A percentile compares a stretch with the other conserved stretches of the same genome.
Evolutionary conservation across 2,329 filamentous ascomycete genomes (phyloP).

Genomic region (Alternaria sp.): DNA sequence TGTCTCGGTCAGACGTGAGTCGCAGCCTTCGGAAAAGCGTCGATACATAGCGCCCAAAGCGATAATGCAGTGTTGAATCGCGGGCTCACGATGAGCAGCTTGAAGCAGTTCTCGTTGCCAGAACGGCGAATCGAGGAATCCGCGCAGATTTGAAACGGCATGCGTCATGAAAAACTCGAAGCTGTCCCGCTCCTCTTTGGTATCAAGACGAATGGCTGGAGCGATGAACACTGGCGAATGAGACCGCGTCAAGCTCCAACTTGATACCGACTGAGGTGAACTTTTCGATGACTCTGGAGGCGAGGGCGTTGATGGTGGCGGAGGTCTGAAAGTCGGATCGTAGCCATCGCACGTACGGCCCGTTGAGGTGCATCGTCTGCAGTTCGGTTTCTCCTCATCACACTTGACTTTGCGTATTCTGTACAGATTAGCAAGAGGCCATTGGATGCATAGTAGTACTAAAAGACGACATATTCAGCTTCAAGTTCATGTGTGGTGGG

Average conservation of each 20-base stretch:
- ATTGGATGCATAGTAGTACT: neutral
- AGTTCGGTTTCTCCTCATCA: slow-evolving; percentile 41
- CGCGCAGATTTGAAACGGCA: slow-evolving; percentile 32
- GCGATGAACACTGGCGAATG: slow-evolving; percentile 17
- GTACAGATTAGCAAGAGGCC: slow-evolving; percentile 1
- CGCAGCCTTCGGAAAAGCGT: slow-evolving; percentile 30
- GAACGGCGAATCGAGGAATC: slow-evolving; percentile 39
- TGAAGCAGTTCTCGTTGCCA: slow-evolving; percentile 42
- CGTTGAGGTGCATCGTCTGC: slow-evolving; percentile 39
- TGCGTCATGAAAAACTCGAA: slow-evolving; percentile 41
- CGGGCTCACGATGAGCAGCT: slow-evolving; percentile 38
- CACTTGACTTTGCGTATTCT: slow-evolving; percentile 45
- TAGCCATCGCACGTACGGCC: slow-evolving; percentile 45
- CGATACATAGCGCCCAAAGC: slow-evolving; percentile 43
- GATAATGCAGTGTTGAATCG: slow-evolving; percentile 39
- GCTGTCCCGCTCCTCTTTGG: slow-evolving; percentile 31
- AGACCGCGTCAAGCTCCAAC: slow-evolving; percentile 5
- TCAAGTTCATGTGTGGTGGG: neutral
- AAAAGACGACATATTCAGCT: neutral
- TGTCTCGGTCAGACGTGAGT: slow-evolving; percentile 28
- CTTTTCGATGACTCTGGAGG: neutral
- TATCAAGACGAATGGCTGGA: slow-evolving; percentile 25
- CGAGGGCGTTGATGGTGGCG: slow-evolving; percentile 1
- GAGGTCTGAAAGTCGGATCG: slow-evolving; percentile 12
- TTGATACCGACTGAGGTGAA: neutral